phyloP scores from a whole-genome alignment of 1,284 basidiomycete species.

The Apiotrichum veenhuisii region DNA sequence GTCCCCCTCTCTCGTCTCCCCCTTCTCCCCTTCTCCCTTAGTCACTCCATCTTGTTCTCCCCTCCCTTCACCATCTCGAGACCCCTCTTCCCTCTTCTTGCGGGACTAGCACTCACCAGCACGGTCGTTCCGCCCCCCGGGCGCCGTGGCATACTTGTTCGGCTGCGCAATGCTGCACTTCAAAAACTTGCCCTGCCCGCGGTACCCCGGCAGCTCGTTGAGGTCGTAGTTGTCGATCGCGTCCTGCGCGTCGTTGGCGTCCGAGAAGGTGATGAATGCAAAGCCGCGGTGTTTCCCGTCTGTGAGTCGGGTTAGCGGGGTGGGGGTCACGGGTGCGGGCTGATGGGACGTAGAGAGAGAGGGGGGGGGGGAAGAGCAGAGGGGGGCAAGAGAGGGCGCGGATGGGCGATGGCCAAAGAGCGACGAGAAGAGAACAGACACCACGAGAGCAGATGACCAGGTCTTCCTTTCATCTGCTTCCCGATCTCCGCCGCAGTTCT shows the following conservation, averaged over 20 bases:
- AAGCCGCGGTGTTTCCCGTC: slow-evolving; percentile 41
- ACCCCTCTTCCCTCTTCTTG: too few species aligned
- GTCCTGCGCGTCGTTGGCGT: slow-evolving; percentile 46
- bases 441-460: too few species aligned
- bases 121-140: slow-evolving; percentile 33
- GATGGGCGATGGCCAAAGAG: too few species aligned
- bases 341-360: not conserved
- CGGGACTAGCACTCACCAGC: slow-evolving; percentile 41
- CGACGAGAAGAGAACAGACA: too few species aligned
- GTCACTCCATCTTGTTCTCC: too few species aligned
- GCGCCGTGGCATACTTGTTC: slow-evolving; percentile 33
- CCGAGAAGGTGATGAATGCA: slow-evolving; percentile 49
- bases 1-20: too few species aligned
- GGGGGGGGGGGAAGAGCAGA: not conserved
- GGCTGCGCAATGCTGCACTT: slow-evolving; percentile 47
- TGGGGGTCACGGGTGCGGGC: too few species aligned
- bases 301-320: not conserved
- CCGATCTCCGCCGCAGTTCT: too few species aligned
- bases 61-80: too few species aligned
- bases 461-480: too few species aligned
- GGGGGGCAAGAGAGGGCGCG: not conserved
- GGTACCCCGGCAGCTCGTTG: slow-evolving; percentile 46
- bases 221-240: slow-evolving; percentile 51
- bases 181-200: slow-evolving; percentile 43
- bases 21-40: too few species aligned